Conservation (phyloP, 108 stramenopile species). For the Fragilaria radians region DNA sequence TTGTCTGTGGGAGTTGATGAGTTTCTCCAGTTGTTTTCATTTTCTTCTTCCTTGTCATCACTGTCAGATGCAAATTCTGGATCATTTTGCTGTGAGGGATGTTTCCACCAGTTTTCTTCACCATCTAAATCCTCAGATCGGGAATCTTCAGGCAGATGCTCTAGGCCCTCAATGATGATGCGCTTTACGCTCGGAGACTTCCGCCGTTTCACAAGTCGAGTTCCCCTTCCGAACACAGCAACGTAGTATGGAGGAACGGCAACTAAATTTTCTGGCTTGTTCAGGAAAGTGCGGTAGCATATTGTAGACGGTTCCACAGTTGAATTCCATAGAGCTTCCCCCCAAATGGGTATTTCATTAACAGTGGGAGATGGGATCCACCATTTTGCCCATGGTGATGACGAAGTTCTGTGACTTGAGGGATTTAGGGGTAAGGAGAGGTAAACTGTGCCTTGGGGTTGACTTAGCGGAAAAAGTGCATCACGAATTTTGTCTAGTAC, state of each 20-base stretch:
- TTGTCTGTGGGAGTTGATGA: background rate
- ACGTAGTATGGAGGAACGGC: slow-evolving; percentile 10
- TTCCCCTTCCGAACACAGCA: slow-evolving; percentile 23
- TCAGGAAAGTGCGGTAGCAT: slow-evolving; percentile 16
- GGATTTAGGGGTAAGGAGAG: slow-evolving; percentile 1
- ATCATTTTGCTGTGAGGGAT: slow-evolving; percentile 1
- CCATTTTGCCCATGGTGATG: background rate
- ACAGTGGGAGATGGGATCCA: background rate
- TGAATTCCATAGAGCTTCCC: slow-evolving; percentile 16
- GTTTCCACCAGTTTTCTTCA: background rate
- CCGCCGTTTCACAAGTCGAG: background rate
- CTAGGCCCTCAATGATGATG: background rate
- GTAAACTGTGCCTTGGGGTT: slow-evolving; percentile 7
- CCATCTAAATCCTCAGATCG: background rate
- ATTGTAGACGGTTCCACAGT: slow-evolving; percentile 24
- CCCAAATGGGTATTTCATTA: slow-evolving; percentile 3
- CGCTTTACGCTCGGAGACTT: background rate
- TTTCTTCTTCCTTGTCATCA: background rate
- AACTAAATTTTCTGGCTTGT: slow-evolving; percentile 5
- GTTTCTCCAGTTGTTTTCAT: background rate
- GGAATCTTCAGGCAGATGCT: background rate
- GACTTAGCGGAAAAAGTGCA: slow-evolving; percentile 7
- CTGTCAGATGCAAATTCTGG: background rate
- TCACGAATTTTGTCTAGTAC: slow-evolving; percentile 11
- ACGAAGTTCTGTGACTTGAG: background rate